Evolutionary conservation across 2,329 filamentous ascomycete genomes (phyloP).

Genomic region (Monilinia polystroma): DNA sequence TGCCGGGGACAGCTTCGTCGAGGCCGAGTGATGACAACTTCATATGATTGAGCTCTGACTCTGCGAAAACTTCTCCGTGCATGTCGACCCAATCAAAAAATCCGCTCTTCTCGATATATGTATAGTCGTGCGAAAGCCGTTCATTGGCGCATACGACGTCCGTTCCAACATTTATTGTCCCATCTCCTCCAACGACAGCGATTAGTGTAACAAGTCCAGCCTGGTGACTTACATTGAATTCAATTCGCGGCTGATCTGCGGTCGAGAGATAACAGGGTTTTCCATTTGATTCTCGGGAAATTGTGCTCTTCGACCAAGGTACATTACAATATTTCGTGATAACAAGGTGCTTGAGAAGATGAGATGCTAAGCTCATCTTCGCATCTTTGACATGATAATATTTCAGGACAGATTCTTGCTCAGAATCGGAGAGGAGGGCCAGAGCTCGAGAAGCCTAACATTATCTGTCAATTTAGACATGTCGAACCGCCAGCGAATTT

Average conservation of each 20-base stretch:
- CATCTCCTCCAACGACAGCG: conserved; percentile 43
- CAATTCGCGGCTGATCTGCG: conserved; percentile 37
- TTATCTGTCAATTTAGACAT: conserved; percentile 11
- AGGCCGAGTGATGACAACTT: conserved; percentile 43
- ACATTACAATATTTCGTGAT: conserved; percentile 58
- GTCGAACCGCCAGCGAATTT: neutral
- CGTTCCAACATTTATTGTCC: conserved; percentile 58
- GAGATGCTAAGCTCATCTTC: conserved; percentile 70
- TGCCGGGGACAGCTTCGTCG: conserved; percentile 23
- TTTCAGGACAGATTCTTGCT: conserved; percentile 56
- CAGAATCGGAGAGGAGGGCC: conserved; percentile 52
- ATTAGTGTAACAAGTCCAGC: conserved; percentile 70
- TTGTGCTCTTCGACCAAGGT: conserved; percentile 58
- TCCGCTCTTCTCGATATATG: conserved; percentile 56
- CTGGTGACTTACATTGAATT: conserved; percentile 80
- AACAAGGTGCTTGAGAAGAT: conserved; percentile 70
- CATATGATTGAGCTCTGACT: conserved; percentile 61
- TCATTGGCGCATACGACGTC: conserved; percentile 77
- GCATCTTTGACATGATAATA: conserved; percentile 71
- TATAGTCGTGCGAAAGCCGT: conserved; percentile 60
- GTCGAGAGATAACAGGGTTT: conserved; percentile 45
- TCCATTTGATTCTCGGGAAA: conserved; percentile 53
- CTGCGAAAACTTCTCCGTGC: conserved; percentile 68
- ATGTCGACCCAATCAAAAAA: conserved; percentile 69
- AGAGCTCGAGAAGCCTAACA: conserved; percentile 54